Conservation (phyloP, 352 stramenopile species). For the Phytophthora uliginosa region DNA sequence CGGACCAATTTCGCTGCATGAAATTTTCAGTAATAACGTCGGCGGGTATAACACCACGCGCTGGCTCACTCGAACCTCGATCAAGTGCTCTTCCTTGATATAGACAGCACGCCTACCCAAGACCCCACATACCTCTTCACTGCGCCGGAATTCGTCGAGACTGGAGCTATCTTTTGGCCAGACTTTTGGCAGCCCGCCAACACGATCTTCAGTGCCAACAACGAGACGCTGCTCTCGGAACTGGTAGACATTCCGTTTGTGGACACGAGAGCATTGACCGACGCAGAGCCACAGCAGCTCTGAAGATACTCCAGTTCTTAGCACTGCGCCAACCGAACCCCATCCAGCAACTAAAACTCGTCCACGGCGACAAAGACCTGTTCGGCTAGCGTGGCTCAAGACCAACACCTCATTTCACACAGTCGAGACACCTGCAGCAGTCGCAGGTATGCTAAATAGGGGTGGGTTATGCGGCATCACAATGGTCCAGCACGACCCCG, state of each 20-base stretch:
- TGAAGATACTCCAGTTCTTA: constrained; percentile 44
- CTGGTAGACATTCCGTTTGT: constrained; percentile 43
- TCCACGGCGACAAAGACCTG: constrained; percentile 61
- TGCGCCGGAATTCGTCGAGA: constrained; percentile 30
- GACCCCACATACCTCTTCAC: constrained; percentile 58
- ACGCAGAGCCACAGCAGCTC: constrained; percentile 19
- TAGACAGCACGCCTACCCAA: constrained; percentile 47
- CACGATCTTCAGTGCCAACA: constrained; percentile 63
- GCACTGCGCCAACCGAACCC: constrained; percentile 30
- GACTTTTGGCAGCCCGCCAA: constrained; percentile 64
- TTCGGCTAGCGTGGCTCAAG: constrained; percentile 62
- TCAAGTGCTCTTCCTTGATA: constrained; percentile 52
- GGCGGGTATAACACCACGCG: constrained; percentile 24
- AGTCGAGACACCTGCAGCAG: constrained; percentile 42
- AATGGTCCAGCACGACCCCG: constrained; percentile 50
- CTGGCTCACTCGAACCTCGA: constrained; percentile 25
- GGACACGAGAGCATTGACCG: constrained; percentile 62
- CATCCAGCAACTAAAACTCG: constrained; percentile 36
- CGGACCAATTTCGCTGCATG: constrained; percentile 10
- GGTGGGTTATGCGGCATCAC: constrained; percentile 53
- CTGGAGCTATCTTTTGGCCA: constrained; percentile 62
- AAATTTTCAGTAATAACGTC: neutral
- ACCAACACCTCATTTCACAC: constrained; percentile 49
- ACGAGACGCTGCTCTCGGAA: constrained; percentile 53
- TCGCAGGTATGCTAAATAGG: constrained; percentile 33